phyloP scores from a whole-genome alignment of 805 yeast species.

The Yarrowia sp. region DNA sequence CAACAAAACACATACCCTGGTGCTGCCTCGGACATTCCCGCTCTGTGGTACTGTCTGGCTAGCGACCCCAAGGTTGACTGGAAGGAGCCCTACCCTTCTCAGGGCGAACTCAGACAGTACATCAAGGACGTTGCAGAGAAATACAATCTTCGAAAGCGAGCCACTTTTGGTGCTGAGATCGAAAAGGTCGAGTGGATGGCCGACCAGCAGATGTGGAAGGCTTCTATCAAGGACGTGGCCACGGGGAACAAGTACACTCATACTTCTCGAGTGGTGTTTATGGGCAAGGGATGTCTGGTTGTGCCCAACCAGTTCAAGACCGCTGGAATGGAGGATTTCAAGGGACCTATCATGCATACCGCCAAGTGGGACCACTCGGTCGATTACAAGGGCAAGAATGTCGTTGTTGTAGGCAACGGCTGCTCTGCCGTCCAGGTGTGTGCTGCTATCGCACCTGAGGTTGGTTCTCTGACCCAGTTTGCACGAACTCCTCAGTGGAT shows the following conservation, averaged over 20 bases:
- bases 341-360: slow-evolving; percentile 40
- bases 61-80: slow-evolving; percentile 39
- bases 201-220: slow-evolving; percentile 30
- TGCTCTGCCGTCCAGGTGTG: slow-evolving; percentile 43
- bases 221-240: slow-evolving; percentile 18
- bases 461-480: slow-evolving; percentile 40
- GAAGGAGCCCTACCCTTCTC: slow-evolving; percentile 33
- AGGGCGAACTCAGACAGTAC: slow-evolving; percentile 31
- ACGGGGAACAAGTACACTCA: slow-evolving; percentile 13
- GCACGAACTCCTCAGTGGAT: slow-evolving; percentile 43
- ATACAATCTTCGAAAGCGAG: slow-evolving; percentile 17
- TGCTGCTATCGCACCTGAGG: slow-evolving; percentile 41
- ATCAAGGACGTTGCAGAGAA: slow-evolving; percentile 38
- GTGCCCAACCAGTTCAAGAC: slow-evolving; percentile 31
- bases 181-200: slow-evolving; percentile 38
- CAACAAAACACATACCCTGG: slow-evolving; percentile 40
- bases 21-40: slow-evolving; percentile 39
- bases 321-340: slow-evolving; percentile 32
- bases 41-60: slow-evolving; percentile 40
- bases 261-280: slow-evolving; percentile 35
- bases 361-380: slow-evolving; percentile 39
- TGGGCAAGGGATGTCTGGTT: slow-evolving; percentile 38
- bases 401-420: slow-evolving; percentile 44
- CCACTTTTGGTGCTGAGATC: slow-evolving; percentile 22
- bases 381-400: slow-evolving; percentile 41